A percentile compares a stretch with the other conserved stretches of the same genome.
Conservation (phyloP, 208 protist species). For the Phytomonas serpens region DNA sequence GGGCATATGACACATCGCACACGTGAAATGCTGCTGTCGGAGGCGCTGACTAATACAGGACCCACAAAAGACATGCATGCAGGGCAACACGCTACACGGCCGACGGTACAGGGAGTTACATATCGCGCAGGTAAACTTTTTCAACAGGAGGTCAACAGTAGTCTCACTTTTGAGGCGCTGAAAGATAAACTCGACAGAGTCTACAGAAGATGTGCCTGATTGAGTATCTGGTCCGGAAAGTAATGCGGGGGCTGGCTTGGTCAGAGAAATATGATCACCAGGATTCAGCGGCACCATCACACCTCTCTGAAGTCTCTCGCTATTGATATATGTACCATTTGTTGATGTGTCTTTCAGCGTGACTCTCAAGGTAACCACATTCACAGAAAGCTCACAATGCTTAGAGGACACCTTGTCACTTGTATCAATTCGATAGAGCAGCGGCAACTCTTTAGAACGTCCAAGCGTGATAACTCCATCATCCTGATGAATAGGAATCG, state of each 20-base stretch:
- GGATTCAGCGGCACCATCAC: constrained; percentile 31
- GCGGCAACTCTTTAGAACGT: constrained; percentile 52
- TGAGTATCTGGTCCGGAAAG: neutral
- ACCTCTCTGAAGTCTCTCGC: constrained; percentile 32
- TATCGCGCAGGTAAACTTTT: constrained; percentile 74
- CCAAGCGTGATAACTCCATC: constrained; percentile 39
- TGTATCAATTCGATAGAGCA: constrained; percentile 45
- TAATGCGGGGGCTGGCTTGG: constrained; percentile 9
- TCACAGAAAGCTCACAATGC: constrained; percentile 65
- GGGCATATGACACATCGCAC: constrained; percentile 50
- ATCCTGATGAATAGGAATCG: constrained; percentile 43
- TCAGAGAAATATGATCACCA: constrained; percentile 45
- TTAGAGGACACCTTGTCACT: constrained; percentile 40
- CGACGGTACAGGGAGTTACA: constrained; percentile 62
- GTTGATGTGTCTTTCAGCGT: constrained; percentile 54
- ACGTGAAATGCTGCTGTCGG: constrained; percentile 20
- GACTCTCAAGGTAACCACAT: constrained; percentile 44
- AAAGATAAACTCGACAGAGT: constrained; percentile 40
- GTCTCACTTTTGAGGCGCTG: constrained; percentile 41
- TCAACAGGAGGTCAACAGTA: constrained; percentile 23
- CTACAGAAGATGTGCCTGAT: neutral
- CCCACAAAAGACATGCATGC: constrained; percentile 86
- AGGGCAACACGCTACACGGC: constrained; percentile 72
- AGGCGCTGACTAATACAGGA: constrained; percentile 73
- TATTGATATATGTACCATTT: constrained; percentile 80